Base-by-base conservation (phyloP, 495 filamentous ascomycete species). In the Beverwykella pulmonaria region DNA sequence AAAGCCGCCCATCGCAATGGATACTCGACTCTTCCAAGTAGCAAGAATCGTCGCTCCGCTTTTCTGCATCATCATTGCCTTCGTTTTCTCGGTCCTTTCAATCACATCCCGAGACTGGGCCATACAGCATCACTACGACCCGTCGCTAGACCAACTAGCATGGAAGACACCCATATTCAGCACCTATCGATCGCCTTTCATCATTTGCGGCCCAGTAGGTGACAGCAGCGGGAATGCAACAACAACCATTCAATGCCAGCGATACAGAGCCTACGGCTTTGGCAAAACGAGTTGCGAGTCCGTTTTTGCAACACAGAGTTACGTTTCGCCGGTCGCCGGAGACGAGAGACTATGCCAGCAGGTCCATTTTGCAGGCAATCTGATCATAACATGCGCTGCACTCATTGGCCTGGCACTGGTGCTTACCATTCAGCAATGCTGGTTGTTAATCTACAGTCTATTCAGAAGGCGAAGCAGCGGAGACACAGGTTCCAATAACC, bases 271-370 rank as follows among this genome's bases (percentile, higher is more conserved):
- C 9, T 44, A 19, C 50, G 61, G 61, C 25, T 56, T 57, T 41
- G 32, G 49, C 14, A 57, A 56, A 23, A 56, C 61, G 2, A 57
- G 50, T 19, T 63, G 61, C 50, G 50, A 63, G 49, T 1, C 29
- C 17, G 50, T 26, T 1, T 5, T 41, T 30, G 52, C 49, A 3
- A 57, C 30, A 25, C 2, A 57, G 52, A 57, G 48, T 17, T 30
- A 57, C 32, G 9, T 9, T 8, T 17, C 8, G 5, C 3, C 17
- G 2, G 61, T 30, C 2, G 7, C 50, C 17, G 61, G 61, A 49
- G 61, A 63, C 44, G 49, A 30, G 50, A 56, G 61, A 22, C 14
- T 63, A 29, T 63, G 61, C 61, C 52, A 63, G 61, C 61, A 63
- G 22, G 26, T 63, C 4, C 61, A 63, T 25, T 56, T 6, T n/a